Percentiles rank a stretch among this genome's conserved stretches.
phyloP scores from a whole-genome alignment of 305 asterid genomes.

The Solanum hybrid region DNA sequence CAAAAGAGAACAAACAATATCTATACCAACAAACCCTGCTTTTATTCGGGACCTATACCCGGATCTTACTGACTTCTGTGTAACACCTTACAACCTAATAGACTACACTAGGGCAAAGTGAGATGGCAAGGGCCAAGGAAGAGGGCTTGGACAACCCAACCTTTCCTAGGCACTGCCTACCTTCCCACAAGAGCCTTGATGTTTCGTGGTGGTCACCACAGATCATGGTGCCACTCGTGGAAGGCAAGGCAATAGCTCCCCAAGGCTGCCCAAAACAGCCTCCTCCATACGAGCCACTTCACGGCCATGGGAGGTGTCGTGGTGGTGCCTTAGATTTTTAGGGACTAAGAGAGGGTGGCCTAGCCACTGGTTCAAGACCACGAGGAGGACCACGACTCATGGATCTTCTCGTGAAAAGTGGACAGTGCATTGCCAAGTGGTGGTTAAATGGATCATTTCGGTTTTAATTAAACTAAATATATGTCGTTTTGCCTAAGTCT shows the following conservation, averaged over 20 bases:
- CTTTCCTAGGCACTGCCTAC: not conserved
- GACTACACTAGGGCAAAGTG: not conserved
- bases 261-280: not conserved
- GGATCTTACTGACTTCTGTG: not conserved
- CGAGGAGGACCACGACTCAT: too few relatives aligned
- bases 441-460: too few relatives aligned
- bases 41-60: not conserved
- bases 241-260: not conserved
- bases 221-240: not conserved
- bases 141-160: not conserved
- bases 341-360: not conserved
- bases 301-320: not conserved
- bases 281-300: not conserved
- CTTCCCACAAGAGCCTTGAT: not conserved
- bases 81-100: not conserved
- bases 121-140: not conserved
- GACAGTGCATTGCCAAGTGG: too few relatives aligned
- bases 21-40: not conserved
- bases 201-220: not conserved
- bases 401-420: too few relatives aligned
- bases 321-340: not conserved
- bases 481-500: too few relatives aligned
- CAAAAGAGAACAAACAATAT: not conserved
- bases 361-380: not conserved
- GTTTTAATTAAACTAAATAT: too few relatives aligned